Conservation (phyloP, 2,329 filamentous ascomycete genomes). For the Hymenoscyphus albidus region DNA sequence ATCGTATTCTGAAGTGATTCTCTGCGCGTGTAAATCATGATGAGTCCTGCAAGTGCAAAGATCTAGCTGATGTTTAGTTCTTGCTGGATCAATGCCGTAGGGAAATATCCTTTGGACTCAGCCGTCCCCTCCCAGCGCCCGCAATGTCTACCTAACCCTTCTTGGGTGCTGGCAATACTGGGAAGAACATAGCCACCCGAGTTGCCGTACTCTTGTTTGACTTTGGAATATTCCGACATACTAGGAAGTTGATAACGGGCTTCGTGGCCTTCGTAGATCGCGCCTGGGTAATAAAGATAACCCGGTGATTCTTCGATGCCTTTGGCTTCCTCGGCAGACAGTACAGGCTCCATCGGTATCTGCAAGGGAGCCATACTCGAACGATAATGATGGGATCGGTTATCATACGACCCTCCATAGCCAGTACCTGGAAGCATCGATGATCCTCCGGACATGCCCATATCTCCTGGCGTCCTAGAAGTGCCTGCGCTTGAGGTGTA, state of each 20-base stretch:
- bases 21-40: conserved; percentile 9
- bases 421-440: conserved; percentile 28
- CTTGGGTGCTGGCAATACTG: conserved; percentile 25
- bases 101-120: conserved; percentile 33
- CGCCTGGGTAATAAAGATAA: conserved; percentile 34
- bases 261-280: conserved; percentile 32
- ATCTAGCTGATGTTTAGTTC: conserved; percentile 33
- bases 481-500: conserved; percentile 28
- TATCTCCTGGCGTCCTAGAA: conserved; percentile 28
- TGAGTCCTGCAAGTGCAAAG: background rate
- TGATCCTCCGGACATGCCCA: conserved; percentile 30
- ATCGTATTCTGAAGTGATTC: background rate
- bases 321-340: conserved; percentile 33
- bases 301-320: conserved; percentile 28
- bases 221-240: conserved; percentile 26
- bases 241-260: conserved; percentile 28
- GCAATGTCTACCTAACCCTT: conserved; percentile 28
- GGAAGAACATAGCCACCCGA: conserved; percentile 27
- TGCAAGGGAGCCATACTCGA: conserved; percentile 24
- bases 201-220: conserved; percentile 30
- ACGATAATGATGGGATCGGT: conserved; percentile 29
- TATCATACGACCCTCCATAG: conserved; percentile 30
- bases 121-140: conserved; percentile 33
- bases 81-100: conserved; percentile 28
- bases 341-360: conserved; percentile 33